A percentile compares a stretch with the other conserved stretches of the same genome.
phyloP scores from a whole-genome alignment of 2,329 filamentous ascomycete genomes.

The Aureobasidium zeae region DNA sequence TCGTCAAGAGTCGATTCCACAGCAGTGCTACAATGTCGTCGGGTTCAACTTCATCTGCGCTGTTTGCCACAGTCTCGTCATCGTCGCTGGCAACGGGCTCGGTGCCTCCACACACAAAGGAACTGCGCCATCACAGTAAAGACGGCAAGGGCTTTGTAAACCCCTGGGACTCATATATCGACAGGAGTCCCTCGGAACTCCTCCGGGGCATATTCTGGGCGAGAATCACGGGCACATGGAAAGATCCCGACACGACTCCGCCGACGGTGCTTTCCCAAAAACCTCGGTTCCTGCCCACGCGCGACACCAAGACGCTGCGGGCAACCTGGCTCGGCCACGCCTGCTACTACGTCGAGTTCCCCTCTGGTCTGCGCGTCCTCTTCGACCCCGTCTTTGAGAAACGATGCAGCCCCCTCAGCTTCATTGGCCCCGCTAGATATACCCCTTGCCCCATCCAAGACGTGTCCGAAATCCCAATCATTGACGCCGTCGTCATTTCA shows the following conservation, averaged over 20 bases:
- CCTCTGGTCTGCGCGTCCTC: constrained; percentile 72
- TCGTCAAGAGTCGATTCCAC: constrained; percentile 1
- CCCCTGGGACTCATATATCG: constrained; percentile 47
- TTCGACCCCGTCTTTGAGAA: constrained; percentile 92
- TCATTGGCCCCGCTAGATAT: constrained; percentile 65
- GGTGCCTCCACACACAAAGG: constrained; percentile 38
- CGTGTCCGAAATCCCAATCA: constrained; percentile 34
- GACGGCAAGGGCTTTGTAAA: constrained; percentile 48
- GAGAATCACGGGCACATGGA: constrained; percentile 41
- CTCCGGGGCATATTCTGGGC: constrained; percentile 33
- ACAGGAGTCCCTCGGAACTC: constrained; percentile 30
- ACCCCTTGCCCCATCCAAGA: constrained; percentile 58
- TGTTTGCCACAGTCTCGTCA: constrained; percentile 35
- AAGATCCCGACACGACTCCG: constrained; percentile 52
- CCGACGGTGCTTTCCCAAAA: constrained; percentile 58
- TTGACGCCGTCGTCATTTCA: constrained; percentile 62
- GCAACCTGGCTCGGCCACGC: constrained; percentile 95
- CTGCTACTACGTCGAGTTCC: constrained; percentile 88
- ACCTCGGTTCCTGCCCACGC: constrained; percentile 56
- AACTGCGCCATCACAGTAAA: constrained; percentile 44
- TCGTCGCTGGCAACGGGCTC: constrained; percentile 30
- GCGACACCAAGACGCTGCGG: constrained; percentile 54
- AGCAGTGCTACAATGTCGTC: constrained; percentile 23
- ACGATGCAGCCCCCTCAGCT: constrained; percentile 67
- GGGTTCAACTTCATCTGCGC: constrained; percentile 25